phyloP scores from a whole-genome alignment of 2,329 filamentous ascomycete genomes.

The Phaeoacremonium minimum region DNA sequence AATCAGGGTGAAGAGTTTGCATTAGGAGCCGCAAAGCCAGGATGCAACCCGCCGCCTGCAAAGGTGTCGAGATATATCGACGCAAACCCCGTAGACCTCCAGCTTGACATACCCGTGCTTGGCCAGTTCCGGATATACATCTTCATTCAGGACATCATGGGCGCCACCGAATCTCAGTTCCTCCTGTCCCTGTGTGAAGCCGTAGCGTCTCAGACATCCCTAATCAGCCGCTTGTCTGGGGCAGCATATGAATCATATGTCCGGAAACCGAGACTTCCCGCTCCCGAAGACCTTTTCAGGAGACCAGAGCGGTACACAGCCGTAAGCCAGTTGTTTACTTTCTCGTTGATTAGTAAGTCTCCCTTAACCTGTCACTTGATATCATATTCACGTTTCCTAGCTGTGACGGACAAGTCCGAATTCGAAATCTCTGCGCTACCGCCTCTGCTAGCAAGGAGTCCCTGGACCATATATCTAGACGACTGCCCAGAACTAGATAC shows the following conservation, averaged over 20 bases:
- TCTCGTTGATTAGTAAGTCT: slow-evolving; percentile 59
- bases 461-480: slow-evolving; percentile 72
- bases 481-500: slow-evolving; percentile 54
- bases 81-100: slow-evolving; percentile 48
- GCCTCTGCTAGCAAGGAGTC: slow-evolving; percentile 54
- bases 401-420: slow-evolving; percentile 38
- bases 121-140: slow-evolving; percentile 51
- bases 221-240: slow-evolving; percentile 55
- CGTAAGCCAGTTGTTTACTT: slow-evolving; percentile 66
- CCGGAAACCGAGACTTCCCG: slow-evolving; percentile 49
- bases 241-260: slow-evolving; percentile 59
- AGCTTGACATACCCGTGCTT: slow-evolving; percentile 48
- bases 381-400: neutral
- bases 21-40: slow-evolving; percentile 13
- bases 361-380: neutral
- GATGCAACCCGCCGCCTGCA: slow-evolving; percentile 35
- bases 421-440: slow-evolving; percentile 66
- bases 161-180: slow-evolving; percentile 7
- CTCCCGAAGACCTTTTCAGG: slow-evolving; percentile 60
- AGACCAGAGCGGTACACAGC: slow-evolving; percentile 65
- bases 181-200: slow-evolving; percentile 33
- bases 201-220: slow-evolving; percentile 44
- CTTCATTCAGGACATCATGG: slow-evolving; percentile 22
- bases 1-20: slow-evolving; percentile 2
- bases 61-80: slow-evolving; percentile 48